These are phyloP conservation scores for Mortierella sp. DNA, from an alignment of 371 early-diverging fungal genomes.

Conservation along the genomic window DNA sequence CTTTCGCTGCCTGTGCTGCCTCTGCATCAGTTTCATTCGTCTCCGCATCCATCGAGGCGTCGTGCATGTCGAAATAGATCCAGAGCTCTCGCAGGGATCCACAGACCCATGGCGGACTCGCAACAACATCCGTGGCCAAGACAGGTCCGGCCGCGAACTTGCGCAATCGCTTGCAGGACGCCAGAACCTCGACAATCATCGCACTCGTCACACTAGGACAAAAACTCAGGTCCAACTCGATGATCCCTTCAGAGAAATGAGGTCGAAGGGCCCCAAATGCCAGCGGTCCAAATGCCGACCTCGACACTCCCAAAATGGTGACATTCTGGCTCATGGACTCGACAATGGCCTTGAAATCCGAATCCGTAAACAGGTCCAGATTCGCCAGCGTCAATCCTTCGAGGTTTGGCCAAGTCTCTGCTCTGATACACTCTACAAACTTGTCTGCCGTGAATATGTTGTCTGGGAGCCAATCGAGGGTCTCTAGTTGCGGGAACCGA, in stretches of 20 bases:
- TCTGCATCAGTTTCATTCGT: not conserved
- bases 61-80: not conserved
- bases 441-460: not conserved
- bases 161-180: not conserved
- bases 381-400: not conserved
- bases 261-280: constrained; percentile 1
- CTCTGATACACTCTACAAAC: not conserved
- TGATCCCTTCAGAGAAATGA: constrained; percentile 1
- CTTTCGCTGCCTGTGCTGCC: not conserved
- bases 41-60: not conserved
- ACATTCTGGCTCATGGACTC: not conserved
- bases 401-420: constrained; percentile 9
- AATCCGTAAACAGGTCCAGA: not conserved
- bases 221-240: not conserved
- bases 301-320: not conserved
- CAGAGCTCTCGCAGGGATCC: not conserved
- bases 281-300: not conserved
- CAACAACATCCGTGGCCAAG: not conserved
- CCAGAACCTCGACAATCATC: constrained; percentile 4
- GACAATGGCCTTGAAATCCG: not conserved
- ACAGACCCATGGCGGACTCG: constrained; percentile 6
- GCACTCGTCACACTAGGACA: not conserved
- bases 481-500: not conserved
- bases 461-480: not conserved
- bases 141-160: constrained; percentile 1